Base-by-base conservation (phyloP, 345 rosid species). In the Populus deltoides region DNA sequence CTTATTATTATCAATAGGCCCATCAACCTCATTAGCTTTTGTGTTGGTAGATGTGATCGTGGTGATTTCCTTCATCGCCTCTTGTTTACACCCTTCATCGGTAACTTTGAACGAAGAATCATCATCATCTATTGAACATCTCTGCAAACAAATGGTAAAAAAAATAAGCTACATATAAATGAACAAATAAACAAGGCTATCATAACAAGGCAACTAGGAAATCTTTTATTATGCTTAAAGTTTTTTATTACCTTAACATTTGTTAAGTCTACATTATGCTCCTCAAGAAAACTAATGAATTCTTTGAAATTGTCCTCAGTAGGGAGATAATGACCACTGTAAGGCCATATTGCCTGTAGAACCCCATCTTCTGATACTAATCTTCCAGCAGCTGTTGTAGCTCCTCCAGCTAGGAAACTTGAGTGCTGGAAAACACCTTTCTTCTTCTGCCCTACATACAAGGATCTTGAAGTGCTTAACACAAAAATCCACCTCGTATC, bases 401-500 rank as follows among this genome's bases (percentile, higher is more conserved):
- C 80, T n/a, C 51, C 83, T 7, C 83, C 83, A 12, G 80, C 86
- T 33, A 90, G 82, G 83, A 91, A 91, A 78, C 93, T 91, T 15
- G 83, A 81, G 75, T 81, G 83, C 73, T 81, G 83, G 49, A 81
- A 81, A 55, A 18, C 70, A 3, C 83, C 80, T 18, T 81, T 81
- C 74, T 77, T 77, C 66, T 81, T 81, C 74, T 81, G 74, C 31
- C 83, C 83, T 2, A 81, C 77, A 59, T 76, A 81, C 63, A 81
- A 83, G 73, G 83, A 65, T 84, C 91, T 87, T 36, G 92, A 77
- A 31, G 96, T 86, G 82, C 92, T 90, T 55, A 91, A 89, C 65
- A 90, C 96, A 75, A 91, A 91, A 72, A 91, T 91, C 84, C 90
- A 89, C 81, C 90, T 91, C n/a, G 35, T 76, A 38, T 79, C 92